phyloP scores from a whole-genome alignment of 208 protist genomes.

The Herpetomonas muscarum region DNA sequence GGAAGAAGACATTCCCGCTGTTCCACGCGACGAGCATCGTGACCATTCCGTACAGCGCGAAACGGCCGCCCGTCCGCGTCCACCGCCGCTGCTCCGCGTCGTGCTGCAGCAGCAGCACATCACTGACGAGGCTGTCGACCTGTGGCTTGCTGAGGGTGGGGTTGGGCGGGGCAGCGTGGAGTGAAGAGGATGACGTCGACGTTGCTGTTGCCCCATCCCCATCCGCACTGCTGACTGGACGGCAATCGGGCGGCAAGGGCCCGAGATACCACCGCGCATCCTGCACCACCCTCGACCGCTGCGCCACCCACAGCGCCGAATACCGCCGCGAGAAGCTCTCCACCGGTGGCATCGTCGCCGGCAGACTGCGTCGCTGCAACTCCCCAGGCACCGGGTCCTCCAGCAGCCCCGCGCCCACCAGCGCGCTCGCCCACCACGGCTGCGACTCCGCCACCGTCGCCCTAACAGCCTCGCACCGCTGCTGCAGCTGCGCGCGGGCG shows the following conservation, averaged over 20 bases:
- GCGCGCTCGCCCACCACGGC: slow-evolving; percentile 9
- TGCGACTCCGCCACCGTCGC: slow-evolving; percentile 11
- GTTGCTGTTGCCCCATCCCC: neutral
- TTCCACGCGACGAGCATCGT: slow-evolving; percentile 75
- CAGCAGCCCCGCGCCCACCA: slow-evolving; percentile 11
- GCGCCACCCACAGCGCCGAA: slow-evolving; percentile 16
- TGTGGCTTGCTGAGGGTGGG: slow-evolving; percentile 51
- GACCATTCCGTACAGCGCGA: slow-evolving; percentile 46
- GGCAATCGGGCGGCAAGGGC: too few relatives aligned
- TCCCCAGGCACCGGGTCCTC: slow-evolving; percentile 17
- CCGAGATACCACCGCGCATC: slow-evolving; percentile 15
- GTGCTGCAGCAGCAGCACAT: slow-evolving; percentile 31
- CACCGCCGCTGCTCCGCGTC: slow-evolving; percentile 64
- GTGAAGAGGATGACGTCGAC: neutral
- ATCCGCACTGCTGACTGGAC: too few relatives aligned
- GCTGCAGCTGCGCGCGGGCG: slow-evolving; percentile 24
- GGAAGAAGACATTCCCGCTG: slow-evolving; percentile 45
- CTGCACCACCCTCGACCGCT: slow-evolving; percentile 9
- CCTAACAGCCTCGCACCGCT: slow-evolving; percentile 17
- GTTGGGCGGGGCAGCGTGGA: too few relatives aligned
- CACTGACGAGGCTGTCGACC: slow-evolving; percentile 58
- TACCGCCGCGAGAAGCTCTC: slow-evolving; percentile 20
- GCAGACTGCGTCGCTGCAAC: slow-evolving; percentile 22
- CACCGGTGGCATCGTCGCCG: slow-evolving; percentile 7
- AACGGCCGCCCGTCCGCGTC: slow-evolving; percentile 46